These are phyloP conservation scores for Tothia fuscella DNA, from an alignment of 2,329 filamentous ascomycete species.

Conservation along the genomic window DNA sequence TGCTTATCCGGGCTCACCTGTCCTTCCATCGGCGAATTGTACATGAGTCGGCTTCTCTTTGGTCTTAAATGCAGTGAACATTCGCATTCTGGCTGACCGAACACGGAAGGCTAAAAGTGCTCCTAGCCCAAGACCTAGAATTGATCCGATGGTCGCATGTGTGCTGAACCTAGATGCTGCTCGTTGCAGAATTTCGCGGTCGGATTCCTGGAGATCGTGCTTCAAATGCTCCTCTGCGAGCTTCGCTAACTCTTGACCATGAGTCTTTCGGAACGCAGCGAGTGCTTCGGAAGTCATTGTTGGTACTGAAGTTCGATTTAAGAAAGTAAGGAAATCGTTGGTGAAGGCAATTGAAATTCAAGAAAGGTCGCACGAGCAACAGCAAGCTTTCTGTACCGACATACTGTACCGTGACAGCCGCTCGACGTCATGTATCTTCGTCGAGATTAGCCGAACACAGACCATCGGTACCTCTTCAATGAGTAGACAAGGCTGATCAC, in stretches of 20 bases:
- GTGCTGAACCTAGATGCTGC: constrained; percentile 44
- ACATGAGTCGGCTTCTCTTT: constrained; percentile 51
- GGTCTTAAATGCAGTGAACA: constrained; percentile 50
- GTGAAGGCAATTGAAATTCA: no score
- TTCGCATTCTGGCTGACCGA: constrained; percentile 41
- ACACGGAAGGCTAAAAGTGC: constrained; percentile 46
- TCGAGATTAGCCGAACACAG: no score
- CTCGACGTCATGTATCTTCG: no score
- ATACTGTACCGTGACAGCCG: no score
- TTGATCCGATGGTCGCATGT: constrained; percentile 46
- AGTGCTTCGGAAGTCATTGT: constrained; percentile 34
- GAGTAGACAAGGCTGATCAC: no score
- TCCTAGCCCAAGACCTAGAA: constrained; percentile 48
- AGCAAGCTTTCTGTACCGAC: no score
- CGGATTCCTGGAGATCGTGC: constrained; percentile 44
- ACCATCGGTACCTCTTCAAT: no score
- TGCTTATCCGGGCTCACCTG: constrained; percentile 27
- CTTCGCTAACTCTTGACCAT: constrained; percentile 38
- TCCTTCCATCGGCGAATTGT: constrained; percentile 48
- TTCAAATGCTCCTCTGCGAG: constrained; percentile 48
- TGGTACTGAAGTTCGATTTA: no score
- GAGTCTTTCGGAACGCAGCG: constrained; percentile 34
- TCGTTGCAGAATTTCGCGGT: constrained; percentile 44
- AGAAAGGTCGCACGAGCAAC: no score
- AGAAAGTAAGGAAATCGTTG: no score